Evolutionary conservation across 768 basidiomycete genomes (phyloP), one percentile per base, ranked within the genome.

Genomic region (Dioszegia hungarica): DNA sequence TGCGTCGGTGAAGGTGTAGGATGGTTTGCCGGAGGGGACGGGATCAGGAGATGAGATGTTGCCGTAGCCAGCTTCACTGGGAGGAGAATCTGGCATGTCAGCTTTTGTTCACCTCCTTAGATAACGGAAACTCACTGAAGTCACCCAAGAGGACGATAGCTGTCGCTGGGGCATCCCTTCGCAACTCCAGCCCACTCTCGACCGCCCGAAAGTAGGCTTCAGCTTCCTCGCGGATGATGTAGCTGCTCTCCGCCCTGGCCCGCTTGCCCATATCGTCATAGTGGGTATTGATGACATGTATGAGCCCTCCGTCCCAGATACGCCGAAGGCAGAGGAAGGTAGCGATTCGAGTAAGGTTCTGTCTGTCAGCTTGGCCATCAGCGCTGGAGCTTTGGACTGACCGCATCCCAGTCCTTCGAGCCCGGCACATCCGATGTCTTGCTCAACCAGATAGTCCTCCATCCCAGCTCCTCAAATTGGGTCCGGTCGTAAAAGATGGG

Each of bases 401-500:
- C 77, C 0, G 75, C 73, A 62, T 76, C 77, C 77, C 77, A 78
- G 2, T 68, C 68, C 54, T 49, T 62, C 2, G 73, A 74, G 2
- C 75, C 76, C 17, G 74, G 70, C 3, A 59, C 40, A 22, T 67
- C 53, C 0, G 76, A 75, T 0, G 66, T 70, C n/a, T 66, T 59
- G n/a, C 75, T 75, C 36, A 78, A 62, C 77, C 77, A 78, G 28
- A 64, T 67, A 22, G 75, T 73, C 27, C 43, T 36, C 50, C 57
- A 59, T 0, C 56, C 39, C 6, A 70, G 43, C 44, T 71, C 51
- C 10, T 57, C 41, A 43, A 71, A 69, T 31, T 63, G 58, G 10
- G 56, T 79, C 79, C 76, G 80, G 58, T 82, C 80, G 75, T 79
- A 86, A 68, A 85, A 86, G 57, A 86, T 81, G 0, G 85, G 83